These are phyloP conservation scores for Colletotrichum cordylinicola DNA, from an alignment of 2,329 filamentous ascomycete species.

Conservation along the genomic window DNA sequence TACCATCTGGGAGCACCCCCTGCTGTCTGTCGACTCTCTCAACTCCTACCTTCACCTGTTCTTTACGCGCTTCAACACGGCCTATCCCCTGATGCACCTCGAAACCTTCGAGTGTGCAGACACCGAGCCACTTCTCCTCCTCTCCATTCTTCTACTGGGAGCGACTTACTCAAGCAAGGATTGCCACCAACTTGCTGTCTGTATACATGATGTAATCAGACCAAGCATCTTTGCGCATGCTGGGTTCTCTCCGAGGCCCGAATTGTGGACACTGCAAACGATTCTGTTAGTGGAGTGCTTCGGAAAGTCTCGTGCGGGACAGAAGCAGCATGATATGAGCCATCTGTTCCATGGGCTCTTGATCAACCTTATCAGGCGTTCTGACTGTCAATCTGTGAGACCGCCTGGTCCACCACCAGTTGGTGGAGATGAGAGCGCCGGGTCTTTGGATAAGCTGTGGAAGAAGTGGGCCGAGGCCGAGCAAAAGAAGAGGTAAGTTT, in stretches of 20 bases:
- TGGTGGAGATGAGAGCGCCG: conserved; percentile 32
- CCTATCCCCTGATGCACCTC: conserved; percentile 65
- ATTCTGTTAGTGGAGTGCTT: conserved; percentile 70
- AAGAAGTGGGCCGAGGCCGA: conserved; percentile 58
- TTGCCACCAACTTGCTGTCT: conserved; percentile 64
- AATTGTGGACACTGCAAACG: conserved; percentile 66
- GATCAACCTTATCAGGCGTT: conserved; percentile 42
- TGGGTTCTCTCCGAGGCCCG: conserved; percentile 62
- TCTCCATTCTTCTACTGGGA: conserved; percentile 63
- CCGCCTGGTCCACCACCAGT: conserved; percentile 26
- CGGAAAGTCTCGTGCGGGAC: conserved; percentile 66
- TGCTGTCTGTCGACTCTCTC: conserved; percentile 55
- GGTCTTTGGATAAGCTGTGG: conserved; percentile 54
- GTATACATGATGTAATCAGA: conserved; percentile 65
- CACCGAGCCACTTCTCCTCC: conserved; percentile 57
- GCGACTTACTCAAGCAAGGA: conserved; percentile 66
- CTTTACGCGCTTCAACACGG: conserved; percentile 65
- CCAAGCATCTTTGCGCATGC: conserved; percentile 64
- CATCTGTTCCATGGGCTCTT: conserved; percentile 55
- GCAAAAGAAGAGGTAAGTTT: conserved; percentile 58
- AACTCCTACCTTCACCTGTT: conserved; percentile 65
- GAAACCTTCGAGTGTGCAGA: conserved; percentile 59
- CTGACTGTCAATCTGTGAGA: conserved; percentile 39
- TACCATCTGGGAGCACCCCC: conserved; percentile 53
- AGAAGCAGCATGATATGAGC: conserved; percentile 68